Evolutionary conservation across 2,329 filamentous ascomycete species (phyloP).

Genomic region (Thielaviopsis punctulata): DNA sequence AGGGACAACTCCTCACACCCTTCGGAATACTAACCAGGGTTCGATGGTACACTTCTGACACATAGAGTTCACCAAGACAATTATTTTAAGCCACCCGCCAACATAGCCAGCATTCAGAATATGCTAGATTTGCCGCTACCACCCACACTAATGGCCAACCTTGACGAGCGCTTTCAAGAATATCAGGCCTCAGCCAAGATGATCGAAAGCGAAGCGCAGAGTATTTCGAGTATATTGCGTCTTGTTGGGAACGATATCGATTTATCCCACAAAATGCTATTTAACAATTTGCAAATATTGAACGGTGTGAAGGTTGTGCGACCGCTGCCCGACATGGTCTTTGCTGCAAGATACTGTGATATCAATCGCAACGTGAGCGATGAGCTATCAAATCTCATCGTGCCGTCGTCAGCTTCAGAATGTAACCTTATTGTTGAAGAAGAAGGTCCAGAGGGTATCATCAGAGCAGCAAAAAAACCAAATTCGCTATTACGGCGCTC

Average conservation of each 20-base stretch:
- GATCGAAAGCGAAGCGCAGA: not conserved
- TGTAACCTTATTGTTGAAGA: not conserved
- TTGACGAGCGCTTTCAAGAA: not conserved
- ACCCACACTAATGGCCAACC: not conserved
- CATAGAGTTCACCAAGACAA: not conserved
- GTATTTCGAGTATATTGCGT: not conserved
- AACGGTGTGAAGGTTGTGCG: not conserved
- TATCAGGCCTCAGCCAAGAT: not conserved
- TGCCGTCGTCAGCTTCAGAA: not conserved
- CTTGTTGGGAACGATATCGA: not conserved
- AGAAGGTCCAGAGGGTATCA: not conserved
- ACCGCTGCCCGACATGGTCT: not conserved
- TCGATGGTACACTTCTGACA: not conserved
- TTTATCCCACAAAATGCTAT: not conserved
- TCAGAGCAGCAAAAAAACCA: not conserved
- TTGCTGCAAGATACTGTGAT: not conserved
- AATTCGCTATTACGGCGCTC: not conserved
- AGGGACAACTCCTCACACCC: too few species aligned
- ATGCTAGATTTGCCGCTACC: not conserved
- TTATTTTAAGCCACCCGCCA: not conserved
- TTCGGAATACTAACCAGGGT: not conserved
- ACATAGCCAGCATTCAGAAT: not conserved
- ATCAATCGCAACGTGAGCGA: too few species aligned
- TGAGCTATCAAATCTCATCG: not conserved
- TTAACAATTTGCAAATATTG: not conserved